Evolutionary conservation across 495 filamentous ascomycete genomes (phyloP).

Genomic region (Hyaloscypha hepaticicola): DNA sequence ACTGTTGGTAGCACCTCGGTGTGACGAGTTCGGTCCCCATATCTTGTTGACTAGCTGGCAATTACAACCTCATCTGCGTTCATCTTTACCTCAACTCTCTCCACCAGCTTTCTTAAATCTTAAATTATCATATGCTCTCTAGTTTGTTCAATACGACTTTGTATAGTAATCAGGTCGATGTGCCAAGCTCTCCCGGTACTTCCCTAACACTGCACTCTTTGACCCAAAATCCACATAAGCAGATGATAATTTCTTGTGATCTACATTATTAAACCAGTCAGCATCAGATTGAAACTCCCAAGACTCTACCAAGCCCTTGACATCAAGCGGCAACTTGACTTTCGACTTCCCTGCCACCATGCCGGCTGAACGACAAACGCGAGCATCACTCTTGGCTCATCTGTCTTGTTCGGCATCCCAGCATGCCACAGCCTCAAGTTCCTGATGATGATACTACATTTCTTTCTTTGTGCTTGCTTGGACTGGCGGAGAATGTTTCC

Average conservation of each 20-base stretch:
- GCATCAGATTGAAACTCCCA: conserved; percentile 8
- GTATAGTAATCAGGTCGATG: not conserved
- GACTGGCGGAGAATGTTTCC: conserved; percentile 40
- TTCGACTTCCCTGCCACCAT: conserved; percentile 21
- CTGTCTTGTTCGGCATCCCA: conserved; percentile 55
- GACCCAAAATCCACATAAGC: conserved; percentile 1
- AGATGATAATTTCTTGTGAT: conserved; percentile 8
- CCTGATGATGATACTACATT: conserved; percentile 52
- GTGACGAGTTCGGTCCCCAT: no score
- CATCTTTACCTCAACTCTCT: no score
- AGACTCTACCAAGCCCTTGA: conserved; percentile 4
- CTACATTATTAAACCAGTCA: conserved; percentile 6
- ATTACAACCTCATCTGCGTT: no score
- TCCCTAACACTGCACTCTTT: not conserved
- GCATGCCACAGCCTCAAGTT: conserved; percentile 62
- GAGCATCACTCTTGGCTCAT: conserved; percentile 54
- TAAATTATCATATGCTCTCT: no score
- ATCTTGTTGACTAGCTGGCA: no score
- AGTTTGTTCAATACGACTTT: not conserved
- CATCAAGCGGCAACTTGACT: conserved; percentile 4
- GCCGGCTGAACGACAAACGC: conserved; percentile 22
- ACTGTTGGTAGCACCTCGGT: no score
- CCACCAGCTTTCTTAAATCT: no score
- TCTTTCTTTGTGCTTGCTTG: conserved; percentile 48
- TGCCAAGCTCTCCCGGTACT: not conserved